A percentile compares a stretch with the other conserved stretches of the same genome.
Evolutionary conservation across 2,329 filamentous ascomycete species (phyloP).

Genomic region (Aspergillus persii): DNA sequence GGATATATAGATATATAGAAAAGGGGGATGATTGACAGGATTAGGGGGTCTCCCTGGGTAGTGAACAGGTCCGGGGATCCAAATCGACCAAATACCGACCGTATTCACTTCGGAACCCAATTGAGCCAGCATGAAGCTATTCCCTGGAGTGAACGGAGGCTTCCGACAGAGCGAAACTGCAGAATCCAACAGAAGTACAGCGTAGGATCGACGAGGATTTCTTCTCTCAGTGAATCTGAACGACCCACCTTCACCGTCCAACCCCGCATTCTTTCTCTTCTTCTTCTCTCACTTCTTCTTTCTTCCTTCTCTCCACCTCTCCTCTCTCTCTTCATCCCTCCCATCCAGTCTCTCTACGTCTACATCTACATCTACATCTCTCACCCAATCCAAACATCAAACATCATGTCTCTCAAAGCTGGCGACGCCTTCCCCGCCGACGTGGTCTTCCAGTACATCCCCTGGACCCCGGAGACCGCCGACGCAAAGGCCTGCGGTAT

Average conservation of each 20-base stretch:
- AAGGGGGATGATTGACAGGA: too few species aligned
- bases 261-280: not conserved
- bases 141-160: too few species aligned
- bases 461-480: slow-evolving; percentile 67
- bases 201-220: too few species aligned
- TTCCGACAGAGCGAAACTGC: too few species aligned
- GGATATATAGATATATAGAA: too few species aligned
- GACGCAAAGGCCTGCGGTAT: slow-evolving; percentile 74
- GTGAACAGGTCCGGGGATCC: too few species aligned
- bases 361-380: not conserved
- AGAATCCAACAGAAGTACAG: too few species aligned
- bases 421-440: slow-evolving; percentile 80
- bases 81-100: too few species aligned
- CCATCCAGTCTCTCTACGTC: not conserved
- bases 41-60: too few species aligned
- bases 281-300: not conserved
- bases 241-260: not conserved
- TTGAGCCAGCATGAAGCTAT: too few species aligned
- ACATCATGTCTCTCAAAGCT: slow-evolving; percentile 58
- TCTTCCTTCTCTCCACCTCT: not conserved
- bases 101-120: too few species aligned
- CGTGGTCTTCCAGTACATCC: slow-evolving; percentile 79
- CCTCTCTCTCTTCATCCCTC: not conserved
- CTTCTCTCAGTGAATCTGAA: too few species aligned
- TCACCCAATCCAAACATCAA: not conserved